Base-by-base conservation (phyloP, 768 basidiomycete genomes). In the Boletellus emodensis region DNA sequence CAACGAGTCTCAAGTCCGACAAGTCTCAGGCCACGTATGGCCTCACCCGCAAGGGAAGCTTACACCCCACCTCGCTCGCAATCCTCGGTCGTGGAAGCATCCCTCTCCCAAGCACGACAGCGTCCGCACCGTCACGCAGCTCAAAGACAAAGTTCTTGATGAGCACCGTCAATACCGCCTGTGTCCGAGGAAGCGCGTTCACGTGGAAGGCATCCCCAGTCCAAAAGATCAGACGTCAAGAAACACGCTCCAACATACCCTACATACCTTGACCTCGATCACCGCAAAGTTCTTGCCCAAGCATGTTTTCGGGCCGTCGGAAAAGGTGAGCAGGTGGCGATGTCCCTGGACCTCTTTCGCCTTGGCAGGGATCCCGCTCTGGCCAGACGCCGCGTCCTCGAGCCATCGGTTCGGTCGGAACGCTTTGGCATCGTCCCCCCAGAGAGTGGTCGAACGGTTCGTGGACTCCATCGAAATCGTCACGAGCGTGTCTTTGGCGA, bases 401-500 rank as follows among this genome's bases (percentile, higher is more conserved):
- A 87, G 70, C 85, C 86, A 90, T 15, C 85, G 71, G 40, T 78
- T 78, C 0, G 85, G 85, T 28, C 74, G 70, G 60, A 83, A 89
- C 20, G 75, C 72, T 22, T 75, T 72, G 1, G 82, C 76, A 44
- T 82, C 77, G 0, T 72, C 60, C 0, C 86, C 86, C 87, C 86
- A 87, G 22, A 84, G 78, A 75, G 13, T 67, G 63, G 61, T 86
- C 85, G 48, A 81, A 71, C 14, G 64, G 67, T 26, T 26, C 48
- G 81, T 68, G 11, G 70, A 66, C 6, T 62, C 50, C 24, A 84
- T 72, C 0, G 78, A 74, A 2, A 75, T 58, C 6, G 65, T 39
- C 10, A 85, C 54, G 0, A 59, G 45, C 0, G 76, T 77, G 3
- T 78, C 82, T 52, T 76, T 76, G 18, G 72, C 67, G 30, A 85